Percentiles rank a stretch among this genome's conserved stretches.
Conservation (phyloP, 1,139 yeast species). For the Eremothecium sinecaudum region DNA sequence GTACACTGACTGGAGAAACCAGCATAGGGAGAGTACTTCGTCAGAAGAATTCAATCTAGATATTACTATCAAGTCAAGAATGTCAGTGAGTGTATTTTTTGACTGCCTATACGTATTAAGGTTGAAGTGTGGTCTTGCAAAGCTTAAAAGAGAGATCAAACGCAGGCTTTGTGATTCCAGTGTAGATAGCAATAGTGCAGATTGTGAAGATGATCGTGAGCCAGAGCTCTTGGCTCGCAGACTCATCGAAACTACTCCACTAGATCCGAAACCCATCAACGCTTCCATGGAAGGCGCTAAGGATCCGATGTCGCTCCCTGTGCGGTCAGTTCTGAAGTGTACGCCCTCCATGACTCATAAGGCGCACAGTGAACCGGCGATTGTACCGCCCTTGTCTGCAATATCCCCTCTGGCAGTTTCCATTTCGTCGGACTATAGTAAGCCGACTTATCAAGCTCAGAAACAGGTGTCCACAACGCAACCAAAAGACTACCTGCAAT, state of each 20-base stretch:
- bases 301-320: conserved; percentile 14
- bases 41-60: conserved; percentile 29
- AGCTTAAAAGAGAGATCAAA: conserved; percentile 33
- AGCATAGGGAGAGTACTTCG: conserved; percentile 1
- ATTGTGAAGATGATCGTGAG: conserved; percentile 32
- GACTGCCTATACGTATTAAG: conserved; percentile 78
- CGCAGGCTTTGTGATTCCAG: conserved; percentile 12
- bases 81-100: conserved; percentile 88
- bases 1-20: conserved; percentile 32
- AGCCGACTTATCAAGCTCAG: neutral
- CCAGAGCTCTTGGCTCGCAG: conserved; percentile 65
- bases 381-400: neutral
- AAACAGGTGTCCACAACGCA: neutral
- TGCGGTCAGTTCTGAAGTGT: conserved; percentile 14
- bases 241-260: conserved; percentile 66
- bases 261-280: conserved; percentile 68
- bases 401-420: neutral
- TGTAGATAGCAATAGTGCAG: conserved; percentile 21
- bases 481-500: neutral
- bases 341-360: conserved; percentile 9
- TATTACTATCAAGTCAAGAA: conserved; percentile 64
- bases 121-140: conserved; percentile 79
- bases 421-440: neutral
- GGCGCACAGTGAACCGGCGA: neutral
- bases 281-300: conserved; percentile 16